phyloP scores from a whole-genome alignment of 2,329 filamentous ascomycete genomes.

The Pseudopyrenochaeta lycopersici region DNA sequence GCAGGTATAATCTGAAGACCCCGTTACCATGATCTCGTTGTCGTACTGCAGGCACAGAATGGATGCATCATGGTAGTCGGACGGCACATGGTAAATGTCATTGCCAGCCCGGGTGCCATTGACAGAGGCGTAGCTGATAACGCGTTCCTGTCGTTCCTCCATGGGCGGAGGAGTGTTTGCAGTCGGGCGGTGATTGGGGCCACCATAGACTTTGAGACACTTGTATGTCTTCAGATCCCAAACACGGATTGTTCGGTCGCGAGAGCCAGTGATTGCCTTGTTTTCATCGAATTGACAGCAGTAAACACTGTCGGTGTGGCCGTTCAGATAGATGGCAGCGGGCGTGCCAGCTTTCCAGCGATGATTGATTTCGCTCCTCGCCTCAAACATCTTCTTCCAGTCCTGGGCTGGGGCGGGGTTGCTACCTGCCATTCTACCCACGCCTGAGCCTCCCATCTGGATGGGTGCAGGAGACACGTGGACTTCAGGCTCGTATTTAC shows the following conservation, averaged over 20 bases:
- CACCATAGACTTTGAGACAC: slow-evolving; percentile 85
- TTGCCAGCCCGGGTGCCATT: slow-evolving; percentile 59
- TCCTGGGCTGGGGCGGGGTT: slow-evolving; percentile 65
- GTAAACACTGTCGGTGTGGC: slow-evolving; percentile 95
- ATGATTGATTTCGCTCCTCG: slow-evolving; percentile 76
- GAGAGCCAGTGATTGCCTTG: slow-evolving; percentile 96
- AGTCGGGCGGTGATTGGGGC: slow-evolving; percentile 68
- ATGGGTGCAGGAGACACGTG: slow-evolving; percentile 56
- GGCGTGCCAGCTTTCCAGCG: slow-evolving; percentile 84
- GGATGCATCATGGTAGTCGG: slow-evolving; percentile 82
- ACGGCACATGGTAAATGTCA: slow-evolving; percentile 56
- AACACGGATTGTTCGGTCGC: slow-evolving; percentile 92
- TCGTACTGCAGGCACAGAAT: slow-evolving; percentile 97
- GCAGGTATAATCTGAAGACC: slow-evolving; percentile 89
- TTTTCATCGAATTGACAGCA: slow-evolving; percentile 98
- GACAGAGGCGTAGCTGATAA: slow-evolving; percentile 55
- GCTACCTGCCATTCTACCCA: slow-evolving; percentile 62
- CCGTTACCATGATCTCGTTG: slow-evolving; percentile 89
- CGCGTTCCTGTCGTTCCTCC: slow-evolving; percentile 53
- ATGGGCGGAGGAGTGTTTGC: slow-evolving; percentile 58
- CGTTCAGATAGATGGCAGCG: slow-evolving; percentile 86
- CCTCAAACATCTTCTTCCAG: slow-evolving; percentile 86
- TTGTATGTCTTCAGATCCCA: slow-evolving; percentile 93
- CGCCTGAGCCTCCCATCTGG: slow-evolving; percentile 62
- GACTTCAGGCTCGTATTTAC: slow-evolving; percentile 59